Conservation (phyloP, 371 early-diverging fungal genomes). For the Lichtheimia ramosa region DNA sequence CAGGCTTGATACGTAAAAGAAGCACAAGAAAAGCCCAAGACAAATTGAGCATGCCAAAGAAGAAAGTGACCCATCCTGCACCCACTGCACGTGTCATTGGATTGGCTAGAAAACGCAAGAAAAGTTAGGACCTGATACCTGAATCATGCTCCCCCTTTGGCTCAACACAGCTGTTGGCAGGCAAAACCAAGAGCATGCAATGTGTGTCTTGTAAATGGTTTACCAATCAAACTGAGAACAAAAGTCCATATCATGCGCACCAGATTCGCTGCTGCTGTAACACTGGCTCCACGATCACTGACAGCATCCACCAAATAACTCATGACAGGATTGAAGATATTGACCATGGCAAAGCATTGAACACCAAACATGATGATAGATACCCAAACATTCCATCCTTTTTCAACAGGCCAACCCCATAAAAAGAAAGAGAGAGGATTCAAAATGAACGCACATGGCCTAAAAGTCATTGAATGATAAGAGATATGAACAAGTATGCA, state of each 20-base stretch:
- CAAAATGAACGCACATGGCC: constrained; percentile 52
- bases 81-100: constrained; percentile 49
- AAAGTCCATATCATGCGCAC: constrained; percentile 58
- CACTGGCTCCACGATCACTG: constrained; percentile 59
- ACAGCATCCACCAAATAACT: constrained; percentile 60
- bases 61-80: constrained; percentile 27
- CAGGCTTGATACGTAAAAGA: constrained; percentile 32
- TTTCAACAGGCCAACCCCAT: constrained; percentile 60
- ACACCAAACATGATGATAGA: constrained; percentile 59
- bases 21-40: constrained; percentile 43
- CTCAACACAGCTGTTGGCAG: constrained; percentile 2
- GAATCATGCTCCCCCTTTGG: constrained; percentile 16
- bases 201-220: not conserved
- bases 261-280: constrained; percentile 60
- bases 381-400: constrained; percentile 49
- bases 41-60: constrained; percentile 49
- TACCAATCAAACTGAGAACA: constrained; percentile 53
- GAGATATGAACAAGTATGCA: no score
- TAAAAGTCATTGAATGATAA: not conserved
- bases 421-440: constrained; percentile 56
- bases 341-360: constrained; percentile 62
- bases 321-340: constrained; percentile 51
- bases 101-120: constrained; percentile 27
- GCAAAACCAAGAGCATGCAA: not conserved
- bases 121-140: not conserved